phyloP scores from a whole-genome alignment of 225 moss, liverwort and hornwort genomes.

The Physcomitrellopsis africana region DNA sequence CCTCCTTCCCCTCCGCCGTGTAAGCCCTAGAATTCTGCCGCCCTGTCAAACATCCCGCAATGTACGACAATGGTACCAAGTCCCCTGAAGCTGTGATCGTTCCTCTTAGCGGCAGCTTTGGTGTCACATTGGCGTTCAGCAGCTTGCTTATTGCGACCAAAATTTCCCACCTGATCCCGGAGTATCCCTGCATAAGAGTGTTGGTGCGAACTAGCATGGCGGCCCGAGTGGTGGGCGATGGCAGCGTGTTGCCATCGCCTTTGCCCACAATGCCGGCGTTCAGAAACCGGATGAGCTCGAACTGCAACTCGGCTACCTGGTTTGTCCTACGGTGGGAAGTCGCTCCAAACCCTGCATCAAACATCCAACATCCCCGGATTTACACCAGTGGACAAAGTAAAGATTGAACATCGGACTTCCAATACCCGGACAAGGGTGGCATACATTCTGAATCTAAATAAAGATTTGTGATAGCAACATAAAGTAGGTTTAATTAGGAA shows the following conservation, averaged over 20 bases:
- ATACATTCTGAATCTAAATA: too few species aligned
- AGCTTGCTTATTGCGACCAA: conserved; percentile 18
- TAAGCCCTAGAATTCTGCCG: conserved; percentile 23
- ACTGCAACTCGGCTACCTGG: conserved; percentile 23
- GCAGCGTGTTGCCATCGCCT: conserved; percentile 28
- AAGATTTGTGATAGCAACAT: too few species aligned
- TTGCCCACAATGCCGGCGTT: conserved; percentile 30
- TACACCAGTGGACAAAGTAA: too few species aligned
- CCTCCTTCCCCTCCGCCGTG: conserved; percentile 31
- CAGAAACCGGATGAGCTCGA: conserved; percentile 29
- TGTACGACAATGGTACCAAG: conserved; percentile 28
- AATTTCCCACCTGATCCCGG: conserved; percentile 31
- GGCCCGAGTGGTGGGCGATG: conserved; percentile 27
- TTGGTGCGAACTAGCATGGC: conserved; percentile 35
- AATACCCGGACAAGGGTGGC: too few species aligned
- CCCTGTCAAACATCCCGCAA: conserved; percentile 28
- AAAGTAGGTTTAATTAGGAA: too few species aligned
- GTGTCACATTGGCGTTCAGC: conserved; percentile 30
- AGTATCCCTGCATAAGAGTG: conserved; percentile 33
- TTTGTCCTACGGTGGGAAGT: conserved; percentile 28
- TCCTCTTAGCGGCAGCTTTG: conserved; percentile 25
- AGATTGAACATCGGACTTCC: too few species aligned
- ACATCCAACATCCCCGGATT: background rate
- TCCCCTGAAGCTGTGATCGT: conserved; percentile 27
- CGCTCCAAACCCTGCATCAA: conserved; percentile 25